Base-by-base conservation (phyloP, 2,329 filamentous ascomycete genomes). In the Microsporum audouinii region DNA sequence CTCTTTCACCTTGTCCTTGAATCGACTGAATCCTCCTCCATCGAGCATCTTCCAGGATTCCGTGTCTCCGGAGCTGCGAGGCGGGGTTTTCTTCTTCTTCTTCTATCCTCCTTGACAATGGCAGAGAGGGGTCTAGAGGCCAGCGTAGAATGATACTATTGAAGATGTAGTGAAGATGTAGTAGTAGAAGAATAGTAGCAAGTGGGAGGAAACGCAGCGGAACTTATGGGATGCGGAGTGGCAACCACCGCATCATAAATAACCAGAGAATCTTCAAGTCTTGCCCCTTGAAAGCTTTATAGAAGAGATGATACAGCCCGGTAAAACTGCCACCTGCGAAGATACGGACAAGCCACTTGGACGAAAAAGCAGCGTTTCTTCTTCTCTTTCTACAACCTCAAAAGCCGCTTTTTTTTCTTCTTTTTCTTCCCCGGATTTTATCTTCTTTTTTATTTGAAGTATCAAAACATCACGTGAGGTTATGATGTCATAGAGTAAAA, bases 1-100 rank as follows among this genome's bases (percentile, higher is more conserved):
- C 34, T 62, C 58, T 17, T 31, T 51, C 58, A 63, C 59, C 56
- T 58, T 60, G 39, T 60, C 58, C 57, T 56, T 61, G 57, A 61
- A 58, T 14, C 59, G 59, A 53, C 62, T 58, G 7, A 64, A 55
- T 36, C 51, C 51, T 5, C 63, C 61, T 5, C 63, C 61, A 27
- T 62, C 62, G 33, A 57, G 51, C 60, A 63, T 63, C 43, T 27
- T 58, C 45, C 29, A 51, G 27, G 1, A 10, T 14, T 31, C 45
- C 10, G 7, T 23, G 45, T 23, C 5, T 51, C 23, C 23, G 8
- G 43, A 31, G 27, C 31, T 27, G 14, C 8, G 3, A 33, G 45
- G 10, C 27, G 27, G 7, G 27, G 27, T 27, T 10, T 23, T 33
- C 5, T 3, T 47, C 23, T 27, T 31, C 45, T 5, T 17, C 39